Percentiles rank a stretch among this genome's conserved stretches.
Conservation (phyloP, 306 rosid species). For the Abrus pulchellus region DNA sequence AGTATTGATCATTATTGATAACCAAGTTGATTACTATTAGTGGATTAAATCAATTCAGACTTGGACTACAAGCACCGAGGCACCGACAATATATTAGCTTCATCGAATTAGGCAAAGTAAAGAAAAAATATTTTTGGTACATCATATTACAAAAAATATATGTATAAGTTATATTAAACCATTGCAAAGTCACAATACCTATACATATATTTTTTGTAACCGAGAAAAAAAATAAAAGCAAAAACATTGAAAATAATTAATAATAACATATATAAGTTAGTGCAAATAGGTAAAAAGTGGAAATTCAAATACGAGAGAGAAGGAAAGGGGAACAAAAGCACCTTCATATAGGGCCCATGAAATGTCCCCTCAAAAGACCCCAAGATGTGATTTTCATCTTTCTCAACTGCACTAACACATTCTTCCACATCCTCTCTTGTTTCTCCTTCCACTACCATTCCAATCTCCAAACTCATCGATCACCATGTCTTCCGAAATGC, state of each 20-base stretch:
- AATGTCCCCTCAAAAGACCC: slow-evolving; percentile 82
- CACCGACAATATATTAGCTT: slow-evolving; percentile 46
- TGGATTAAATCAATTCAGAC: slow-evolving; percentile 42
- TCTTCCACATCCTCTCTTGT: slow-evolving; percentile 35
- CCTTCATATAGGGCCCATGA: slow-evolving; percentile 68
- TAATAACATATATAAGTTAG: slow-evolving; percentile 29
- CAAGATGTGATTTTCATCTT: slow-evolving; percentile 81
- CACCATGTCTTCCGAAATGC: slow-evolving; percentile 63
- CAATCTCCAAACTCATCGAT: background rate
- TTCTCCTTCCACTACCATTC: slow-evolving; percentile 27
- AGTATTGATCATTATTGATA: slow-evolving; percentile 31
- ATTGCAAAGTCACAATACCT: slow-evolving; percentile 38
- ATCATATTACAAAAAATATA: no score
- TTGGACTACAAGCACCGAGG: slow-evolving; percentile 54
- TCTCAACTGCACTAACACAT: slow-evolving; percentile 68
- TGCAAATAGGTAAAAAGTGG: slow-evolving; percentile 48
- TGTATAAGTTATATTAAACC: background rate
- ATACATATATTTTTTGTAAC: background rate
- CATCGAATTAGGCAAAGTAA: slow-evolving; percentile 18
- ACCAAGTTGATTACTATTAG: slow-evolving; percentile 45
- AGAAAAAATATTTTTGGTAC: background rate
- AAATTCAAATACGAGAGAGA: slow-evolving; percentile 40
- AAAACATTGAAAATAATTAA: background rate
- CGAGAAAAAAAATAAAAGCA: background rate
- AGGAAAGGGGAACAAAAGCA: slow-evolving; percentile 67